Evolutionary conservation across 1,139 yeast species (phyloP).

Genomic region (Meyerozyma guilliermondii): DNA sequence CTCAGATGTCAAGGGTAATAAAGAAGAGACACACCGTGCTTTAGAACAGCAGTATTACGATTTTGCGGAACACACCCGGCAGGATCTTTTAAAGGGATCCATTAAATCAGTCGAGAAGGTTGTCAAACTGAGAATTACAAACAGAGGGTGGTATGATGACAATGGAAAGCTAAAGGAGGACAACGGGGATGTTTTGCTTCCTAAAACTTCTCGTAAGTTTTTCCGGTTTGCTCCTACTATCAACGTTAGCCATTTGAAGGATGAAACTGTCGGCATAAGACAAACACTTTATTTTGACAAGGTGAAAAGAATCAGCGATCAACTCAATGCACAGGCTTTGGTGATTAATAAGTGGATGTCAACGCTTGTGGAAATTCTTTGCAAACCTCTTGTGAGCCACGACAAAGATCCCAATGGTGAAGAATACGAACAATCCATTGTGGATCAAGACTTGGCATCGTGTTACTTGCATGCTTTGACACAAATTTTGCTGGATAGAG

Average conservation of each 20-base stretch:
- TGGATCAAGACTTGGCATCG: conserved; percentile 67
- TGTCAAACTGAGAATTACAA: conserved; percentile 20
- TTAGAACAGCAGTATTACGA: conserved; percentile 44
- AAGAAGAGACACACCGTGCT: conserved; percentile 12
- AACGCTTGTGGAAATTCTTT: conserved; percentile 40
- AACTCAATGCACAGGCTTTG: conserved; percentile 54
- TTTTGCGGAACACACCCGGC: conserved; percentile 60
- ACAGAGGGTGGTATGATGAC: conserved; percentile 17
- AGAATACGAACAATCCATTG: conserved; percentile 71
- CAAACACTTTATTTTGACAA: conserved; percentile 17
- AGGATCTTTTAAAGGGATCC: conserved; percentile 45
- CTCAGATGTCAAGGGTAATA: conserved; percentile 8
- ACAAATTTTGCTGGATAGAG: conserved; percentile 52
- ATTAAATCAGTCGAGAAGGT: conserved; percentile 27
- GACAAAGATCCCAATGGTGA: conserved; percentile 61
- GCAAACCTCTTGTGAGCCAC: conserved; percentile 39
- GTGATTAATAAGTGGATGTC: conserved; percentile 53
- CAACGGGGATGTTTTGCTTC: conserved; percentile 26
- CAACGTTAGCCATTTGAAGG: conserved; percentile 12
- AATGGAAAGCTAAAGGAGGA: conserved; percentile 16
- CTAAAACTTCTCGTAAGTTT: conserved; percentile 32
- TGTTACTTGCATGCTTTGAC: conserved; percentile 61
- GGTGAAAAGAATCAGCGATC: conserved; percentile 19
- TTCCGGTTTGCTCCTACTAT: conserved; percentile 28
- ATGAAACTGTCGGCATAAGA: conserved; percentile 18